Conservation (phyloP, 2,329 filamentous ascomycete species). For the Ramichloridium luteum region DNA sequence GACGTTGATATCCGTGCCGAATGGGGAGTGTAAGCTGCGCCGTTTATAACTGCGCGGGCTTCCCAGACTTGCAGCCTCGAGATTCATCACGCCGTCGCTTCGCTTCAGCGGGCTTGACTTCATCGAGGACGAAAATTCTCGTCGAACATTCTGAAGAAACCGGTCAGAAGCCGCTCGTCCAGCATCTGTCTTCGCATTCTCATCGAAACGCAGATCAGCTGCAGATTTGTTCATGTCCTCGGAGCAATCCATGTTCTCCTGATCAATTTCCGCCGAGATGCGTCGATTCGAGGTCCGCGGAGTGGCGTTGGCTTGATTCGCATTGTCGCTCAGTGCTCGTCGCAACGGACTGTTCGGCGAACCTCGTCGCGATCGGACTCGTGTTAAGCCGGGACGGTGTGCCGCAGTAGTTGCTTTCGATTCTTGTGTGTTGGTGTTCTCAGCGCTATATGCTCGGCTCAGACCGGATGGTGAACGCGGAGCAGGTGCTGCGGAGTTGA, state of each 20-base stretch:
- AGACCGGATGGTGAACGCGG: slow-evolving; percentile 31
- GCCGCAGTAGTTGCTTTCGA: slow-evolving; percentile 37
- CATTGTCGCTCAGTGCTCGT: slow-evolving; percentile 57
- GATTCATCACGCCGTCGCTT: slow-evolving; percentile 77
- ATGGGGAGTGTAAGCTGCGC: slow-evolving; percentile 64
- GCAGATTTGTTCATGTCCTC: slow-evolving; percentile 14
- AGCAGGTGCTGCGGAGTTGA: slow-evolving; percentile 8
- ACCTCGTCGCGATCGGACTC: slow-evolving; percentile 47
- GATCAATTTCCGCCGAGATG: slow-evolving; percentile 36
- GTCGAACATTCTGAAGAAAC: slow-evolving; percentile 29
- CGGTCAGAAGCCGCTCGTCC: slow-evolving; percentile 37
- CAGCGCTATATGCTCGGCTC: slow-evolving; percentile 34
- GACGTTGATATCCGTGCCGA: slow-evolving; percentile 56
- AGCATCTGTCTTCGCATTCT: slow-evolving; percentile 38
- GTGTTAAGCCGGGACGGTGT: slow-evolving; percentile 17
- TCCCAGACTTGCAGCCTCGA: slow-evolving; percentile 64
- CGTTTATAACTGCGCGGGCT: slow-evolving; percentile 78
- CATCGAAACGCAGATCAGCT: slow-evolving; percentile 24
- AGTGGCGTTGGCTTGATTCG: slow-evolving; percentile 58
- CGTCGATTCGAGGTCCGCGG: slow-evolving; percentile 37
- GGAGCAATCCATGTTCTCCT: slow-evolving; percentile 24
- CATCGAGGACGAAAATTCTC: slow-evolving; percentile 39
- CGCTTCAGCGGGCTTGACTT: slow-evolving; percentile 80
- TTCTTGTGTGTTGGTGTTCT: slow-evolving; percentile 13
- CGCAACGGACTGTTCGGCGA: slow-evolving; percentile 74